Conservation (phyloP, 129 eudicot genomes). For the Artemisia annua region DNA sequence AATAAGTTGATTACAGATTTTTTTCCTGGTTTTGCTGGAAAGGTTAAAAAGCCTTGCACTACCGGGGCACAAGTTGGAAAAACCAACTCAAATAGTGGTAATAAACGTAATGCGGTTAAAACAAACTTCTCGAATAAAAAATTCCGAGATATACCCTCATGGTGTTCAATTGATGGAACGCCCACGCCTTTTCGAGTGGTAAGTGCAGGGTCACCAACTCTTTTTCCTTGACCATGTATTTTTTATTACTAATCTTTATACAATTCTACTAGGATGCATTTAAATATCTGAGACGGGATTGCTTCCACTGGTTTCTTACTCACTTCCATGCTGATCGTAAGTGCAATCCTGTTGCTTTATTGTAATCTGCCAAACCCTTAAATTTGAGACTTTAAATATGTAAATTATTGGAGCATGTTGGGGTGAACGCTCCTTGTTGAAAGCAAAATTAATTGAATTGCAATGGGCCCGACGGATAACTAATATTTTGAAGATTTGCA, state of each 20-base stretch:
- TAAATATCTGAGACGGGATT: slow-evolving; percentile 77
- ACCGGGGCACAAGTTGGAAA: slow-evolving; percentile 35
- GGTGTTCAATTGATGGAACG: slow-evolving; percentile 86
- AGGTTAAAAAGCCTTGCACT: slow-evolving; percentile 29
- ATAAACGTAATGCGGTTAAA: slow-evolving; percentile 31
- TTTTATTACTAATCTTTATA: slow-evolving; percentile 13
- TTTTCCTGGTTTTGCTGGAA: slow-evolving; percentile 56
- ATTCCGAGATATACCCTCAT: slow-evolving; percentile 61
- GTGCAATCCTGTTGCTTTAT: slow-evolving; percentile 25
- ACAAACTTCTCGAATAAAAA: slow-evolving; percentile 40
- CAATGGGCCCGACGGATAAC: background rate
- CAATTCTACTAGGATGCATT: slow-evolving; percentile 76
- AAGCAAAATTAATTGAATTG: background rate
- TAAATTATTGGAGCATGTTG: background rate
- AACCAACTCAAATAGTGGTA: slow-evolving; percentile 36
- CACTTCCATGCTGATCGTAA: slow-evolving; percentile 96
- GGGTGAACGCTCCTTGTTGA: background rate
- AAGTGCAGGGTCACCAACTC: slow-evolving; percentile 12
- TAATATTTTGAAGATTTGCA: background rate
- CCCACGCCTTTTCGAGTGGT: slow-evolving; percentile 91
- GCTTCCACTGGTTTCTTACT: slow-evolving; percentile 90
- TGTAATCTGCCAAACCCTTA: background rate
- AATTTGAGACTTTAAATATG: background rate
- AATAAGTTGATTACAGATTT: slow-evolving; percentile 78
- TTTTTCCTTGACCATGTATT: slow-evolving; percentile 13